These are phyloP conservation scores for Thuja plicata DNA, from an alignment of 83 land plant genomes.

Conservation along the genomic window DNA sequence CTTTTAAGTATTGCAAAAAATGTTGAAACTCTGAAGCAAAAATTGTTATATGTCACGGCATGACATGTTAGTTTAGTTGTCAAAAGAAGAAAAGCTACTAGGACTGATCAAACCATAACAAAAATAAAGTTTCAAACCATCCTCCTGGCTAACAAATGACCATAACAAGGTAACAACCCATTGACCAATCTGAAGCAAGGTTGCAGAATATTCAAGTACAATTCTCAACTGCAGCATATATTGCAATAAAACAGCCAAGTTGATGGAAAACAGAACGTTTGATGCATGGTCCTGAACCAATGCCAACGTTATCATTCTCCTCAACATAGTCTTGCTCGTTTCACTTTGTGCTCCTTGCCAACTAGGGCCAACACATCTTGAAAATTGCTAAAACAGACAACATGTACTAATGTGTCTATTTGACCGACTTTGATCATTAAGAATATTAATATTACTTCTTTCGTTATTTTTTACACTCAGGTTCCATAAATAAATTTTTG, in stretches of 20 bases:
- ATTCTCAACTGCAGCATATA: no score
- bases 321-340: neutral
- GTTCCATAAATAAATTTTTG: no score
- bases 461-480: no score
- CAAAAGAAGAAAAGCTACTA: neutral
- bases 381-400: neutral
- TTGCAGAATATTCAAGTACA: neutral
- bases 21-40: neutral
- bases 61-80: neutral
- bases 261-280: no score
- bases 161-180: neutral
- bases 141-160: neutral
- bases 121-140: neutral
- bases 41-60: neutral
- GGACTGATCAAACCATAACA: neutral
- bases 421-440: no score
- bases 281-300: neutral
- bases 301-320: neutral
- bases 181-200: neutral
- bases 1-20: neutral
- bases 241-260: no score
- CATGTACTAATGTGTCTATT: no score
- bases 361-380: neutral
- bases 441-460: no score
- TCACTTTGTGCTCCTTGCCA: neutral